Percentiles rank a stretch among this genome's conserved stretches.
Conservation (phyloP, 345 rosid species). For the Hypericum perforatum region DNA sequence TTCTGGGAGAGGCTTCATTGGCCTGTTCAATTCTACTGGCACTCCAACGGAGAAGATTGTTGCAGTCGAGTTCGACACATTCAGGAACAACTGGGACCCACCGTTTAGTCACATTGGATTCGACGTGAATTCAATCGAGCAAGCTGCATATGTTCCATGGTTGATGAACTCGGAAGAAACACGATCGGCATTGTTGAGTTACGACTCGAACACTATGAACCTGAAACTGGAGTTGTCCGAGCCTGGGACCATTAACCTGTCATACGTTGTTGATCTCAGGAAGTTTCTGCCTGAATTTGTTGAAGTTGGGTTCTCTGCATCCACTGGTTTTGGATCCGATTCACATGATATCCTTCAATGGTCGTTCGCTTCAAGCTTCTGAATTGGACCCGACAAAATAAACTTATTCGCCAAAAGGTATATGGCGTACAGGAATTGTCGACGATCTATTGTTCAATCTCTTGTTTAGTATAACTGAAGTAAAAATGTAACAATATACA, state of each 20-base stretch:
- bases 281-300: conserved; percentile 29
- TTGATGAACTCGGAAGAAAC: conserved; percentile 22
- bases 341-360: conserved; percentile 26
- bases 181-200: conserved; percentile 45
- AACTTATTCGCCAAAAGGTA: no score
- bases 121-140: conserved; percentile 35
- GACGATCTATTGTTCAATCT: no score
- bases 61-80: conserved; percentile 48
- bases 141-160: conserved; percentile 26
- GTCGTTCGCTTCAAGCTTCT: conserved; percentile 34
- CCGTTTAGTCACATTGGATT: conserved; percentile 42
- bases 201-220: conserved; percentile 37
- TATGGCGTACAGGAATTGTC: no score
- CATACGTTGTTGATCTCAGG: conserved; percentile 26
- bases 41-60: conserved; percentile 20
- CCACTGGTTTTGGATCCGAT: conserved; percentile 33
- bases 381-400: no score
- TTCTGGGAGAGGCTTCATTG: conserved; percentile 39
- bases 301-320: conserved; percentile 41
- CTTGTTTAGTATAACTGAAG: no score
- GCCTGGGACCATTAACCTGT: conserved; percentile 31
- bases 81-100: conserved; percentile 37
- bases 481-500: no score
- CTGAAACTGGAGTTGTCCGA: conserved; percentile 26
- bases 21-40: conserved; percentile 16